Conservation (phyloP, 345 rosid genomes). For the Murraya paniculata region DNA sequence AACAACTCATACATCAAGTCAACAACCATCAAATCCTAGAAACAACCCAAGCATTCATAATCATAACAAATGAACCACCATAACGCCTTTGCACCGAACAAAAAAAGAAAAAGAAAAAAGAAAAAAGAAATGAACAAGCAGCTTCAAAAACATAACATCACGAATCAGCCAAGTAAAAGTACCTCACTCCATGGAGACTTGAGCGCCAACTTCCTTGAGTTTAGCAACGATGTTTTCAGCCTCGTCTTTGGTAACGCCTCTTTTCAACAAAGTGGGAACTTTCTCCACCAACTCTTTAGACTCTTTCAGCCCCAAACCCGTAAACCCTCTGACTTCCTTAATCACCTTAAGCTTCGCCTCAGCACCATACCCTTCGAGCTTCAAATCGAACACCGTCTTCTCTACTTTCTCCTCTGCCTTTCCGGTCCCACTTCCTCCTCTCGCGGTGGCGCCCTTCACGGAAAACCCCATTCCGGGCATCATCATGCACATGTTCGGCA, state of each 20-base stretch:
- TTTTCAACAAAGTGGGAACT: conserved; percentile 76
- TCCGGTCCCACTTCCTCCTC: conserved; percentile 37
- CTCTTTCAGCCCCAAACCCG: conserved; percentile 86
- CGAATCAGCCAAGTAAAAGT: background rate
- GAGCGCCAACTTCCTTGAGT: conserved; percentile 85
- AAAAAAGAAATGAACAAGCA: background rate
- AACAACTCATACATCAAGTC: background rate
- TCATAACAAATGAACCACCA: background rate
- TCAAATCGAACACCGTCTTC: conserved; percentile 72
- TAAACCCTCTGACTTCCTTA: conserved; percentile 83
- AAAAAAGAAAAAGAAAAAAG: background rate
- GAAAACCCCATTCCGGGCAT: conserved; percentile 85
- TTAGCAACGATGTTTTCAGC: conserved; percentile 79
- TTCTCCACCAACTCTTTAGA: conserved; percentile 98
- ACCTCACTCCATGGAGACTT: conserved; percentile 82
- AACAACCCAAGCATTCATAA: background rate
- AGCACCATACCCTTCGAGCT: conserved; percentile 77
- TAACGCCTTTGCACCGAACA: background rate
- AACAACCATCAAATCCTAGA: background rate
- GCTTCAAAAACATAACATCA: background rate
- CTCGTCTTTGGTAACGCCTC: conserved; percentile 87
- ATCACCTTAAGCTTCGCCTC: conserved; percentile 83
- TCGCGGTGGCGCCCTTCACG: conserved; percentile 32
- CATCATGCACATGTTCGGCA: conserved; percentile 88
- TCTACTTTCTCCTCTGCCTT: conserved; percentile 58